phyloP scores from a whole-genome alignment of 2,329 filamentous ascomycete species.

The Exophiala phaeomuriformis region DNA sequence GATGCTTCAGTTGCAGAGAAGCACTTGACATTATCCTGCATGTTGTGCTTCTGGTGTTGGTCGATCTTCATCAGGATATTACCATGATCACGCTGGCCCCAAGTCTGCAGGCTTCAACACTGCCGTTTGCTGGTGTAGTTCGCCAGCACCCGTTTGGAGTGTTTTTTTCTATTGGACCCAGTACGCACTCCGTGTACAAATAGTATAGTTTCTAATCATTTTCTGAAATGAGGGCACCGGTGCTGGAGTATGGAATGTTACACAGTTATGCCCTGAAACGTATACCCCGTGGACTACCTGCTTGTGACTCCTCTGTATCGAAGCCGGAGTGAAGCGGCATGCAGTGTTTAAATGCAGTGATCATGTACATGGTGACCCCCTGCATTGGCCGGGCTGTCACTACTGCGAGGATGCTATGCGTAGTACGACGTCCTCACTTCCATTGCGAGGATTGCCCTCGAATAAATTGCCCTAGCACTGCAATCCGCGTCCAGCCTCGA shows the following conservation, averaged over 20 bases:
- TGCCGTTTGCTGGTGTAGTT: constrained; percentile 9
- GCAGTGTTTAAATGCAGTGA: neutral
- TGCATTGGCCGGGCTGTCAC: constrained; percentile 6
- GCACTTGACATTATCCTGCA: neutral
- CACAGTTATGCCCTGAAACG: neutral
- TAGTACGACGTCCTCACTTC: neutral
- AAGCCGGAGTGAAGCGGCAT: neutral
- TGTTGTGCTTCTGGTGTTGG: neutral
- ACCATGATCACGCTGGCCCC: neutral
- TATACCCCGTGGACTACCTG: neutral
- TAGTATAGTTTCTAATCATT: constrained; percentile 16
- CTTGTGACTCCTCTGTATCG: neutral
- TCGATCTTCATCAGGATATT: neutral
- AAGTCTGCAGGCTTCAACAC: neutral
- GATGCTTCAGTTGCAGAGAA: too few relatives aligned
- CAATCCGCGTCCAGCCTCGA: too few relatives aligned
- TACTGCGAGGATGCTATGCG: neutral
- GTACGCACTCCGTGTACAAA: constrained; percentile 10
- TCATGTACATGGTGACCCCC: neutral
- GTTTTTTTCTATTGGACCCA: constrained; percentile 8
- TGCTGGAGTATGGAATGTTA: neutral
- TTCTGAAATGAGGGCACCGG: constrained; percentile 1
- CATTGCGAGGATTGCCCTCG: too few relatives aligned
- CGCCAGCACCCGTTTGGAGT: constrained; percentile 4
- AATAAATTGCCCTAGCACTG: too few relatives aligned